These are phyloP conservation scores for Diaporthe eres DNA, from an alignment of 2,329 filamentous ascomycete species.

Conservation along the genomic window DNA sequence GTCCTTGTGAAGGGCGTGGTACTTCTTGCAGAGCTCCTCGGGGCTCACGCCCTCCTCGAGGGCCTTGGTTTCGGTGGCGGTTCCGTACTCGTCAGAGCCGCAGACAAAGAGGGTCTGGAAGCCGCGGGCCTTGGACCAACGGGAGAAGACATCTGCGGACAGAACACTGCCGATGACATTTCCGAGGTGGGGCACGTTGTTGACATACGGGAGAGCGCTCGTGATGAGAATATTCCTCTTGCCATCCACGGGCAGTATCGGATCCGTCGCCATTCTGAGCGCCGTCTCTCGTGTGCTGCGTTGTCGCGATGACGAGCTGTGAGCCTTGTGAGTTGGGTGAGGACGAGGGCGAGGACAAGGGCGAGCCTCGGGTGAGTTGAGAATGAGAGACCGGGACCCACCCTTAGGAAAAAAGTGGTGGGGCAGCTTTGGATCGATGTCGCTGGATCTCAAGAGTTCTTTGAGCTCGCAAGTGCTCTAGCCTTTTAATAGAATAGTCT, in stretches of 20 bases:
- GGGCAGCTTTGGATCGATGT: constrained; percentile 24
- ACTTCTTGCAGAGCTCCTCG: constrained; percentile 90
- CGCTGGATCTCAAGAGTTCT: background rate
- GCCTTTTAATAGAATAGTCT: background rate
- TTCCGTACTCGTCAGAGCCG: constrained; percentile 94
- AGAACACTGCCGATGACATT: constrained; percentile 91
- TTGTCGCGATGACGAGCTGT: background rate
- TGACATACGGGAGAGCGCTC: constrained; percentile 89
- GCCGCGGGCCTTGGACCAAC: constrained; percentile 84
- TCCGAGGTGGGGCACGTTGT: constrained; percentile 85
- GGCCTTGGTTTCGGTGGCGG: constrained; percentile 95
- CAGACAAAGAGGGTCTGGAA: constrained; percentile 88
- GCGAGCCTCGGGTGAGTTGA: constrained; percentile 10
- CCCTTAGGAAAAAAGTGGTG: constrained; percentile 31
- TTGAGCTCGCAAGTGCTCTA: background rate
- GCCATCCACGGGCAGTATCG: constrained; percentile 76
- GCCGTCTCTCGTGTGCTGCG: background rate
- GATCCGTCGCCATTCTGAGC: constrained; percentile 43
- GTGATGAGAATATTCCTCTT: constrained; percentile 93
- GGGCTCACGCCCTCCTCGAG: constrained; percentile 89
- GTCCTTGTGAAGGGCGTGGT: constrained; percentile 88
- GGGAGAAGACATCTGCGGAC: constrained; percentile 88
- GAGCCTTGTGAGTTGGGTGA: constrained; percentile 2
- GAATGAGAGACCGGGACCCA: constrained; percentile 10
- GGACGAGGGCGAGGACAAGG: background rate